These are phyloP conservation scores for Talaromyces adpressus DNA, from an alignment of 495 filamentous ascomycete genomes.

Conservation along the genomic window DNA sequence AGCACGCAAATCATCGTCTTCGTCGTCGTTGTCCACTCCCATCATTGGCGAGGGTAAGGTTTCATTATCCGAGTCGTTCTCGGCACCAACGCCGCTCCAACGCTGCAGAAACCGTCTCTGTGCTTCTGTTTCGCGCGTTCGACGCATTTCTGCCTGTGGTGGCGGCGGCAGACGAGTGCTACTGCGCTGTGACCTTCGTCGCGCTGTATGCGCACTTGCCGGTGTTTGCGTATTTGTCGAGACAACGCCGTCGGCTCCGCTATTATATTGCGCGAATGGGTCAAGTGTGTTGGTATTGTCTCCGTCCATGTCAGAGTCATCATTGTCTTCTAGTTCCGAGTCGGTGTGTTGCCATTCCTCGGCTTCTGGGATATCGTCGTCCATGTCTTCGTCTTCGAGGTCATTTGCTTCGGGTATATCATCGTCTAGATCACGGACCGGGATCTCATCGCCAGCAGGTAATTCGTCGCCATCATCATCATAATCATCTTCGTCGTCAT, in stretches of 20 bases:
- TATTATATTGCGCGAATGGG: slow-evolving; percentile 23
- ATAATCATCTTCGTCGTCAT: slow-evolving; percentile 12
- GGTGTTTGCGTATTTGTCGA: slow-evolving; percentile 1
- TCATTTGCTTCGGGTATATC: slow-evolving; percentile 32
- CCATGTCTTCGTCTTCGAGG: slow-evolving; percentile 10
- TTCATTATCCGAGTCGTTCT: slow-evolving; percentile 15
- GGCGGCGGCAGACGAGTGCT: slow-evolving; percentile 7
- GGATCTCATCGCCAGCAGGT: background rate
- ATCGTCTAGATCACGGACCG: slow-evolving; percentile 30
- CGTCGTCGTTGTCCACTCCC: slow-evolving; percentile 22
- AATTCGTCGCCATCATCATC: slow-evolving; percentile 18
- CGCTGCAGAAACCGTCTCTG: slow-evolving; percentile 38
- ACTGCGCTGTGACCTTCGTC: background rate
- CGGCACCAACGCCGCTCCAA: slow-evolving; percentile 34
- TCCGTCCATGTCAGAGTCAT: slow-evolving; percentile 20
- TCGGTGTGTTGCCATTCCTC: slow-evolving; percentile 68
- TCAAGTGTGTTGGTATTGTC: slow-evolving; percentile 22
- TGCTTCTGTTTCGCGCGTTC: slow-evolving; percentile 30
- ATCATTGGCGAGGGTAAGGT: slow-evolving; percentile 35
- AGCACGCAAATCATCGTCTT: slow-evolving; percentile 32
- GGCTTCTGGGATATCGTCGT: slow-evolving; percentile 22
- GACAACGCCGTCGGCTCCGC: slow-evolving; percentile 7
- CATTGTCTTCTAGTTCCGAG: slow-evolving; percentile 63
- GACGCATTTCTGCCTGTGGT: slow-evolving; percentile 15
- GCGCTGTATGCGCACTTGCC: background rate